Base-by-base conservation (phyloP, 2,329 filamentous ascomycete species). In the Seiridium unicorne region DNA sequence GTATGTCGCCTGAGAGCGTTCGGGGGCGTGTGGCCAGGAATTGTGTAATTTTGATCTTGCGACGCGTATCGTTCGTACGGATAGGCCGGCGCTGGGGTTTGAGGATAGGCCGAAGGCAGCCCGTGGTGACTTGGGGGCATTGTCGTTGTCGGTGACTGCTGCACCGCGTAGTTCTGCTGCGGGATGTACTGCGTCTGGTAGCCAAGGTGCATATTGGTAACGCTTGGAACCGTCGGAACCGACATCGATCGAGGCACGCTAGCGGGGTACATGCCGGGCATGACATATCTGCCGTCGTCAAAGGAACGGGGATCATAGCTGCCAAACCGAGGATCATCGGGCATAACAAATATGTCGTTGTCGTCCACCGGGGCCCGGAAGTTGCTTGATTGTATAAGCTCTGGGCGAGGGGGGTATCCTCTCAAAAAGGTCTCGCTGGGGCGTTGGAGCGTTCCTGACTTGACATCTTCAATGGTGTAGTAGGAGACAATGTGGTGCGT, bases 401-500 rank as follows among this genome's bases (percentile, higher is more conserved):
- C 84, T 0, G 71, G 61, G 4, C 88, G 84, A 10, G 87, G 51
- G 8, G 51, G 36, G 36, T 42, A 55, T 26, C 36, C 18, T 44
- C 40, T 36, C 38, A 55, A 31, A 18, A 44, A 42, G 9, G 51
- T 55, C 51, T 55, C 36, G 51, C 51, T 76, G 1, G 90, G 91
- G 0, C 84, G 82, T 35, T 72, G 77, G 9, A 94, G 79, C 13
- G 72, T 74, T n/a, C 83, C 80, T 51, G 80, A 77, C 66, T 87
- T 81, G n/a, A 93, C 90, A 70, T 97, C 92, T 5, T 91, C 86
- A 9, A 94, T 82, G 48, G 80, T 91, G 77, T 97, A 97, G 72
- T 97, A 97, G 13, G 90, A 93, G 46, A 97, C 92, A 56, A 97
- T 78, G 69, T 96, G 93, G 69, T 96, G 93, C 2, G 87, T 88